Conservation (phyloP, 1,284 basidiomycete genomes). For the Cutaneotrichosporon mucoides region DNA sequence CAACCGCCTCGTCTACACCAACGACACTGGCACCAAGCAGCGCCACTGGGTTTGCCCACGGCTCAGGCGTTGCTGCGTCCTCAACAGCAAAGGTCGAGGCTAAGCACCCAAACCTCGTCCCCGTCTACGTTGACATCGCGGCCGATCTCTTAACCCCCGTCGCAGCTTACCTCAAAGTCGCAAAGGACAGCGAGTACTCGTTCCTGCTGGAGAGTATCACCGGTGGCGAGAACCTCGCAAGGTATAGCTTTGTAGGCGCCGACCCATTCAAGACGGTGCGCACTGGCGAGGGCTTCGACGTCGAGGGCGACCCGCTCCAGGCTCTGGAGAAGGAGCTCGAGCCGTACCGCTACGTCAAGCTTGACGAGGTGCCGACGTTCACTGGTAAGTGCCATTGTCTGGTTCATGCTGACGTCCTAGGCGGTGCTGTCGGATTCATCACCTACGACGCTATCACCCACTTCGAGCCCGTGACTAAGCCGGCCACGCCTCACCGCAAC, state of each 20-base stretch:
- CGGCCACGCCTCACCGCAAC: conserved; percentile 58
- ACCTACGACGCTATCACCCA: conserved; percentile 94
- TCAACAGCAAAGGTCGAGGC: conserved; percentile 11
- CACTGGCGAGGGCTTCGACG: conserved; percentile 77
- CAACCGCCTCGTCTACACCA: conserved; percentile 28
- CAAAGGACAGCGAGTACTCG: conserved; percentile 86
- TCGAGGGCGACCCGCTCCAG: conserved; percentile 79
- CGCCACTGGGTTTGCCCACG: conserved; percentile 28
- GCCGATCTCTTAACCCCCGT: conserved; percentile 97
- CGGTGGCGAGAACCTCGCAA: conserved; percentile 82
- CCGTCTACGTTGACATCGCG: conserved; percentile 86
- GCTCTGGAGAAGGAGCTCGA: conserved; percentile 82
- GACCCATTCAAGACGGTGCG: conserved; percentile 91
- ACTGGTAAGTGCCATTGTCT: conserved; percentile 52
- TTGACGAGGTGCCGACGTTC: conserved; percentile 88
- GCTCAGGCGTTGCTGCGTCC: conserved; percentile 19
- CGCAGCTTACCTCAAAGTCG: conserved; percentile 89
- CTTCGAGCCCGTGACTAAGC: conserved; percentile 86
- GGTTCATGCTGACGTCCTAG: too few species aligned
- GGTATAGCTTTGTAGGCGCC: conserved; percentile 97
- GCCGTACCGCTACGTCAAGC: conserved; percentile 81
- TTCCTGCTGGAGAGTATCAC: conserved; percentile 90
- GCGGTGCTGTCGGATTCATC: conserved; percentile 96
- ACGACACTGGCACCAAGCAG: conserved; percentile 34
- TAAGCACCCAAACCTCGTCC: conserved; percentile 53